These are phyloP conservation scores for Penicillium subrubescens DNA, from an alignment of 495 filamentous ascomycete species.

Conservation along the genomic window DNA sequence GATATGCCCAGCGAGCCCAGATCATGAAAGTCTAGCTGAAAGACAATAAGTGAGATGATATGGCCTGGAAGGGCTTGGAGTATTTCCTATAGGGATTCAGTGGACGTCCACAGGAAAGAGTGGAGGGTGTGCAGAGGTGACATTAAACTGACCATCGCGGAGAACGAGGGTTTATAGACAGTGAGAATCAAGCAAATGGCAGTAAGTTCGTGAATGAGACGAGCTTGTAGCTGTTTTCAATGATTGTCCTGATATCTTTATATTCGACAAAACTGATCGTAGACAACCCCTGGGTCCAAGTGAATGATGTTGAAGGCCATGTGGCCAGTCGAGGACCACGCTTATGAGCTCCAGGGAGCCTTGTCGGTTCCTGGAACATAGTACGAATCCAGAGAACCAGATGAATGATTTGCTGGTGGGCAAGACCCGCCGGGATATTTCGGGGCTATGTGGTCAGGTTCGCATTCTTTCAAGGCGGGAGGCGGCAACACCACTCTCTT, in stretches of 20 bases:
- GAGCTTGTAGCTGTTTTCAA: background rate
- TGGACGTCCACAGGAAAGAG: background rate
- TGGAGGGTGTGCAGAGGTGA: background rate
- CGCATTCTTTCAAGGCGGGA: background rate
- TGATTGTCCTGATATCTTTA: background rate
- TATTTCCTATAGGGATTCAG: background rate
- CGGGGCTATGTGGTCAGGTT: background rate
- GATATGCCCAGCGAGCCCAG: background rate
- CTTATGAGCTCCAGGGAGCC: background rate
- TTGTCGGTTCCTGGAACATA: background rate
- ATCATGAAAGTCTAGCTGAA: background rate
- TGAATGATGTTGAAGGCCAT: slow-evolving; percentile 2
- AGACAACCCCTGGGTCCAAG: no score
- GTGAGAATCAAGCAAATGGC: background rate
- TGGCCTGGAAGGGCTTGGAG: background rate
- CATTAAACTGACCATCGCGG: background rate
- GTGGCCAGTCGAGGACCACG: background rate
- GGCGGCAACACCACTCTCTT: background rate
- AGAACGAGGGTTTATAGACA: background rate
- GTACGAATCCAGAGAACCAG: background rate
- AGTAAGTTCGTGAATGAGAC: background rate
- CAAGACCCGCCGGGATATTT: background rate
- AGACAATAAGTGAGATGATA: background rate
- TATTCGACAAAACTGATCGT: no score
- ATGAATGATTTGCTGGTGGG: background rate